Evolutionary conservation across 352 stramenopile genomes (phyloP).

Genomic region (Aphanomyces astaci): DNA sequence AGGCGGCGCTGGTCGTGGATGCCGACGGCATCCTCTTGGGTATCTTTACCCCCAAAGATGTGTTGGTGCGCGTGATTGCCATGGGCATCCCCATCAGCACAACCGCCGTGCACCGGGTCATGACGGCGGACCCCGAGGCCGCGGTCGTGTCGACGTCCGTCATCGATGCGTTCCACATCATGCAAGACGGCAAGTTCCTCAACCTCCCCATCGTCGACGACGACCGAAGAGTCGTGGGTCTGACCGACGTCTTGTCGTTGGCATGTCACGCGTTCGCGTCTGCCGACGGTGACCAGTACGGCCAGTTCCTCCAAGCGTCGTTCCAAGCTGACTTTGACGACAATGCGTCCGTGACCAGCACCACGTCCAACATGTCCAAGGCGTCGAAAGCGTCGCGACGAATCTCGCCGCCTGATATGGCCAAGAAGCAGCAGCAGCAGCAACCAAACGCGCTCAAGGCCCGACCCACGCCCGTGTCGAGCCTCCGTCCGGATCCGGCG

Average conservation of each 20-base stretch:
- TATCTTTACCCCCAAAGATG: constrained; percentile 98
- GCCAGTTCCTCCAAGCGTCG: constrained; percentile 17
- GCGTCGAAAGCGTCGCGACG: constrained; percentile 12
- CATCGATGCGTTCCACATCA: constrained; percentile 96
- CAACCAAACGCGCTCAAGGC: background rate
- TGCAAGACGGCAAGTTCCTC: constrained; percentile 97
- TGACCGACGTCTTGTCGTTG: constrained; percentile 77
- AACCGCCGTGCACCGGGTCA: constrained; percentile 87
- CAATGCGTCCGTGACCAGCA: constrained; percentile 26
- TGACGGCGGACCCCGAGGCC: constrained; percentile 95
- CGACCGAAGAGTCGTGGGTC: constrained; percentile 63
- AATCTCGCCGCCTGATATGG: no score
- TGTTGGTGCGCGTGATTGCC: constrained; percentile 93
- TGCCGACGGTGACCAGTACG: constrained; percentile 7
- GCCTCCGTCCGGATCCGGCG: constrained; percentile 60
- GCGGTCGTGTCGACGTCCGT: constrained; percentile 90
- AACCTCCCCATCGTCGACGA: constrained; percentile 92
- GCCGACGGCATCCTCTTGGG: constrained; percentile 79
- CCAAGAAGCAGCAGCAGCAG: no score
- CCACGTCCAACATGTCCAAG: constrained; percentile 25
- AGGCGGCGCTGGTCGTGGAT: constrained; percentile 69
- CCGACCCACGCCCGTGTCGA: constrained; percentile 54
- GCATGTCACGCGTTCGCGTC: constrained; percentile 24
- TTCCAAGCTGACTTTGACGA: constrained; percentile 48
- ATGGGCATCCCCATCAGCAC: constrained; percentile 79